These are phyloP conservation scores for Solanum sitiens DNA, from an alignment of 257 asterid species.

Conservation along the genomic window DNA sequence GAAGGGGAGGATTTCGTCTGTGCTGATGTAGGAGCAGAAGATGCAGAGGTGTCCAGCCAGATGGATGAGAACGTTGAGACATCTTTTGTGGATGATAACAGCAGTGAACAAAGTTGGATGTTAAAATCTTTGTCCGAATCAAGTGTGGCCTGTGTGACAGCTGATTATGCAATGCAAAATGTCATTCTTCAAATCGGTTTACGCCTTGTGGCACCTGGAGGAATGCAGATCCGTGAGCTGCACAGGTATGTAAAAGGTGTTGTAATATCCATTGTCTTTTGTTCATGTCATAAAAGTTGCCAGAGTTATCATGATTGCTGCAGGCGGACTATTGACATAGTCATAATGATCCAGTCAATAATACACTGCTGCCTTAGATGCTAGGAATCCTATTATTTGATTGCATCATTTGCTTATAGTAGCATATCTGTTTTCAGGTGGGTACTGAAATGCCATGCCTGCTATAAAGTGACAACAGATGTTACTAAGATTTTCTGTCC, in stretches of 20 bases:
- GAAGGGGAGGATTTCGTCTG: constrained; percentile 7
- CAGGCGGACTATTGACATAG: background rate
- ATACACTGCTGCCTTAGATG: background rate
- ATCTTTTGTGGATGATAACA: constrained; percentile 46
- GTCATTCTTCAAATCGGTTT: constrained; percentile 94
- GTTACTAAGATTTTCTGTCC: constrained; percentile 87
- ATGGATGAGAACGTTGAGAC: constrained; percentile 30
- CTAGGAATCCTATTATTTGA: background rate
- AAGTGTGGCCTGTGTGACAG: constrained; percentile 84
- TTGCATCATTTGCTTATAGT: background rate
- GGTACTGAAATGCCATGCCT: constrained; percentile 98
- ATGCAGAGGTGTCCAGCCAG: constrained; percentile 29
- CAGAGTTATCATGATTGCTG: background rate
- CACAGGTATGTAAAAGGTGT: constrained; percentile 39
- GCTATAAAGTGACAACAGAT: constrained; percentile 93
- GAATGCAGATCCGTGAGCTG: constrained; percentile 96
- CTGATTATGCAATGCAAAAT: constrained; percentile 97
- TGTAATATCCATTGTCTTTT: background rate
- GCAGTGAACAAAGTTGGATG: constrained; percentile 97
- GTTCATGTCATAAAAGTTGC: background rate
- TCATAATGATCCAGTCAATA: background rate
- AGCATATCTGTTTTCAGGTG: constrained; percentile 39
- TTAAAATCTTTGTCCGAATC: constrained; percentile 84
- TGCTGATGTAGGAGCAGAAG: constrained; percentile 25
- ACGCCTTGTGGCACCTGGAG: constrained; percentile 95